Base-by-base conservation (phyloP, 2,329 filamentous ascomycete species). In the Lachnellula arida region DNA sequence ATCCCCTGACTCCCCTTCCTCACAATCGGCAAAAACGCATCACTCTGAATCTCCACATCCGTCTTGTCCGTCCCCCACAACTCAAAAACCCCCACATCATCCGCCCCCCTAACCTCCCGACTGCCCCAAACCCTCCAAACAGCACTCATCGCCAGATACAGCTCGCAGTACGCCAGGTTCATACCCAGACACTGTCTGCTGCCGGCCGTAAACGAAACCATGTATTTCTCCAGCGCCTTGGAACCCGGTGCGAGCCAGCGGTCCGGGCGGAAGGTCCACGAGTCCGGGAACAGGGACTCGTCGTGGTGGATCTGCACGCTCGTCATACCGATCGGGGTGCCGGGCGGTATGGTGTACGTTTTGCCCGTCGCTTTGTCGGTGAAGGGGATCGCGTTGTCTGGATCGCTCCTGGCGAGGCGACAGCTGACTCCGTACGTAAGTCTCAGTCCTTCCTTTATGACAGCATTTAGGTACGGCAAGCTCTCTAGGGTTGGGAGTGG, bases 271-370 rank as follows among this genome's bases (percentile, higher is more conserved):
- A 63, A 66, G 2, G 49, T 22, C 46, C 58, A 46, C 3, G 60
- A 43, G 22, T 71, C 63, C 2, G 50, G 34, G 48, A 65, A 71
- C 53, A 72, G 67, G 7, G 60, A 60, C n/a, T 60, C 8, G 0
- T 68, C 68, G 53, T 70, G 69, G 46, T 72, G 65, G 19, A 59
- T 43, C n/a, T 48, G 55, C 19, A 46, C 28, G 3, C 68, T 63
- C 0, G 71, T 73, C 63, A 74, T 72, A 23, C 70, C 66, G 2
- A 76, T 67, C 2, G 69, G 69, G 2, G 70, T 73, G 2, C 72
- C 69, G 2, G 46, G 39, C 5, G 58, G 60, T 22, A 58, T 53
- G 14, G 25, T 53, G 46, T 49, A 63, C 8, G 53, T 19, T 54
- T 44, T 39, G 14, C 42, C 42, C 11, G 15, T 44, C 5, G 2